Base-by-base conservation (phyloP, 176 grass and related monocot genomes). In the Carex scoparia region DNA sequence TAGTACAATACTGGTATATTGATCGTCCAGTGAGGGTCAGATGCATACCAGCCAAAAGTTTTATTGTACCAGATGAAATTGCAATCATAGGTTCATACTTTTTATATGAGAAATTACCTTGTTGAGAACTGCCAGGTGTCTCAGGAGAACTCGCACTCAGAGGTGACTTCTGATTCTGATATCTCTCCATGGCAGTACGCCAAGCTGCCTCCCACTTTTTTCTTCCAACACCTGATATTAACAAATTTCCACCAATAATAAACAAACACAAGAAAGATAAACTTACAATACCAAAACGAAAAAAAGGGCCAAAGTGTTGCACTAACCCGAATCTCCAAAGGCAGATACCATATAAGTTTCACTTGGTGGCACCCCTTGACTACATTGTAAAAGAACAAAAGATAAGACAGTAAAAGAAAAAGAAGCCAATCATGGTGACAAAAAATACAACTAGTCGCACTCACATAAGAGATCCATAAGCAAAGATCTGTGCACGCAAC, bases 381-480 rank as follows among this genome's bases (percentile, higher is more conserved):
- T 99, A 90, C 61, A 84, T 89, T 83, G 89, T 46, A 89, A 86
- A 90, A 81, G 7, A 44, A 80, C 79, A 81, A 53, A 79, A 83
- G 5, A 62, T 84, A 69, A 27, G 65, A 51, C 42, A 79, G 13
- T 28, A 79, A 58, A 35, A 7, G 14, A 58, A 4, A 14, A 79
- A 56, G 0, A 78, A 78, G 27, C 28, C 74, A 79, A 51, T 27
- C 15, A 53, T 51, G n/a, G 14, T 79, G 53, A 57, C 74, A 82
- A 30, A 60, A 87, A 51, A 51, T 80, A 67, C n/a, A 80, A 72
- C 44, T 56, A 76, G 42, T 79, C 31, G 14, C 85, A 95, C 88
- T 96, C 65, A 99, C 97, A 99, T 99, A 58, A 99, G 90, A 81
- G 97, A 94, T 84, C 97, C 97, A 81, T 97, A 97, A 77, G 94